Conservation (phyloP, 2,329 filamentous ascomycete species). For the Alternaria infectoria region DNA sequence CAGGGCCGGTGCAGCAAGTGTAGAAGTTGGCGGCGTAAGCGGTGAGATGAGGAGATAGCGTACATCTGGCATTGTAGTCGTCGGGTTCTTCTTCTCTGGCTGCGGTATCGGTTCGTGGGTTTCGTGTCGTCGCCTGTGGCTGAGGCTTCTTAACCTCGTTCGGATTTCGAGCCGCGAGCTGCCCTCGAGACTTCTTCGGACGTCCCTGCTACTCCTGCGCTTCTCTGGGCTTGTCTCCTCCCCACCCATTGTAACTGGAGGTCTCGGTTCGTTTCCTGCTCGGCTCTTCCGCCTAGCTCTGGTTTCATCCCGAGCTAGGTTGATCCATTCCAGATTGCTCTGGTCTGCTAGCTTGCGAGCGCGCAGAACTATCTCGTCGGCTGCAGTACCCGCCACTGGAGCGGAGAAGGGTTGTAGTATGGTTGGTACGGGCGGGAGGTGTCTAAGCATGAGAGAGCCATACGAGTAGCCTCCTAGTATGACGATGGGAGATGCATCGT, state of each 20-base stretch:
- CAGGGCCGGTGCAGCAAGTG: conserved; percentile 41
- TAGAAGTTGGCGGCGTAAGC: conserved; percentile 52
- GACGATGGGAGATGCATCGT: conserved; percentile 39
- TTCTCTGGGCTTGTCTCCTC: conserved; percentile 53
- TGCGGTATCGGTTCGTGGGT: conserved; percentile 10
- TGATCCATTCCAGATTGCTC: conserved; percentile 59
- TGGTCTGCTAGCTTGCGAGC: conserved; percentile 72
- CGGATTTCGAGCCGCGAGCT: conserved; percentile 45
- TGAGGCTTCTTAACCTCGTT: conserved; percentile 34
- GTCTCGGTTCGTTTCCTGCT: conserved; percentile 25
- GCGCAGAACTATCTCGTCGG: conserved; percentile 72
- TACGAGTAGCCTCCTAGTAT: conserved; percentile 88
- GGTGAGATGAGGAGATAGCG: conserved; percentile 57
- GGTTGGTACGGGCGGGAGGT: conserved; percentile 65
- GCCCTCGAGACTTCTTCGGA: conserved; percentile 39
- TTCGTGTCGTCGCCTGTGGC: conserved; percentile 27
- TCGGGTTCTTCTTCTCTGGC: background rate
- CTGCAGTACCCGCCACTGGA: conserved; percentile 61
- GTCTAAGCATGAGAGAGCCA: conserved; percentile 79
- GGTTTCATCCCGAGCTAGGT: conserved; percentile 27
- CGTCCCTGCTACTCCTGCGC: conserved; percentile 52
- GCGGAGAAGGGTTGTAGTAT: conserved; percentile 67
- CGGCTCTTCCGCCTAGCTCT: conserved; percentile 37
- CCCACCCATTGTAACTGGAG: conserved; percentile 51
- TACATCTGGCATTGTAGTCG: conserved; percentile 27